Conservation (phyloP, 2,329 filamentous ascomycete species). For the Aspergillus sp. region DNA sequence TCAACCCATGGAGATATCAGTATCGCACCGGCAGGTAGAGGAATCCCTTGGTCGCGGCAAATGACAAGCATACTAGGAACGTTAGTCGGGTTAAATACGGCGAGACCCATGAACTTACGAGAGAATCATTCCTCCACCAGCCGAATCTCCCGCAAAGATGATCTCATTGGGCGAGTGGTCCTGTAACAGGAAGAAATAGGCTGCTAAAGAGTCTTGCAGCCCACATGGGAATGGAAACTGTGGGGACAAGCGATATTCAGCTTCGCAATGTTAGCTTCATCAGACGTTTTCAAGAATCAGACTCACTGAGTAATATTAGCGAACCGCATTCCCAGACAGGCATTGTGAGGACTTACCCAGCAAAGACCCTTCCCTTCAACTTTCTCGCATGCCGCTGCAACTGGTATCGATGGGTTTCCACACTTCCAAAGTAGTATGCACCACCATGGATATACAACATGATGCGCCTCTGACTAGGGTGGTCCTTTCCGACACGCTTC, state of each 20-base stretch:
- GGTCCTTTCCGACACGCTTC: constrained; percentile 55
- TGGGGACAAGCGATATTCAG: constrained; percentile 83
- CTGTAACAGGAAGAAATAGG: constrained; percentile 81
- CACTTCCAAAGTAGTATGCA: constrained; percentile 92
- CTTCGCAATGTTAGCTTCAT: constrained; percentile 23
- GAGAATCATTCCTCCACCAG: constrained; percentile 87
- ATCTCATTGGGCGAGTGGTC: constrained; percentile 80
- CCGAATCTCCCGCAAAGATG: constrained; percentile 87
- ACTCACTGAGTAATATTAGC: constrained; percentile 33
- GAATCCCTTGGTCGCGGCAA: constrained; percentile 79
- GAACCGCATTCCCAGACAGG: neutral
- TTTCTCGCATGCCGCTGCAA: constrained; percentile 95
- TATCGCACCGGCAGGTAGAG: constrained; percentile 85
- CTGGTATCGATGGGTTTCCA: constrained; percentile 97
- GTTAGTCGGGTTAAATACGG: constrained; percentile 25
- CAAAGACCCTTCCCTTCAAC: constrained; percentile 85
- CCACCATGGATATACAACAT: constrained; percentile 96
- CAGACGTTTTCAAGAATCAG: neutral
- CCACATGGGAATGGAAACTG: constrained; percentile 97
- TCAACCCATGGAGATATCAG: constrained; percentile 96
- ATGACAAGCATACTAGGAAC: constrained; percentile 67
- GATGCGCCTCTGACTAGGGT: constrained; percentile 67
- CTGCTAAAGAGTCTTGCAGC: constrained; percentile 84
- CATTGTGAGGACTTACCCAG: constrained; percentile 53
- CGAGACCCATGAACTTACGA: constrained; percentile 44